A percentile compares a stretch with the other conserved stretches of the same genome.
phyloP scores from a whole-genome alignment of 1,139 yeast species.

The Debaryomyces sp. region DNA sequence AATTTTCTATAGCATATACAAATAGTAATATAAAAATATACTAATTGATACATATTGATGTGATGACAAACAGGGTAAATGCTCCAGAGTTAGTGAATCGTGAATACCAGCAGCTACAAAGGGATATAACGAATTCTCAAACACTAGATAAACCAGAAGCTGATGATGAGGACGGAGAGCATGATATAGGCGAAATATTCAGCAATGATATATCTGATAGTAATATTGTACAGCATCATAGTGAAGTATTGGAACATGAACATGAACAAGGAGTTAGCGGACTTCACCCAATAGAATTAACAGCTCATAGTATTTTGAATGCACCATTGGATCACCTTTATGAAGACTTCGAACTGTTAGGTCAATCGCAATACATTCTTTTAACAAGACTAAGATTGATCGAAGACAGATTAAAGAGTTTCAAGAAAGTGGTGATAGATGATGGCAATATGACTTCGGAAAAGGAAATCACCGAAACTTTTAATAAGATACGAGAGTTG shows the following conservation, averaged over 20 bases:
- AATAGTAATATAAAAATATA: neutral
- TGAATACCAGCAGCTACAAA: neutral
- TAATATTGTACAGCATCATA: neutral
- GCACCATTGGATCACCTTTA: slow-evolving; percentile 55
- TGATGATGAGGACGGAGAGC: neutral
- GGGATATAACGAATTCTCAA: neutral
- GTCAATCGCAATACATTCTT: slow-evolving; percentile 59
- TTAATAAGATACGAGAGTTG: slow-evolving; percentile 34
- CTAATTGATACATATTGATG: neutral
- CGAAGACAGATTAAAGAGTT: slow-evolving; percentile 36
- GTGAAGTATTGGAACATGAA: neutral
- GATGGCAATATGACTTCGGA: slow-evolving; percentile 20
- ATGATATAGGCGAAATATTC: neutral
- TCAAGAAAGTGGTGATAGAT: slow-evolving; percentile 23
- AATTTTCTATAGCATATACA: neutral
- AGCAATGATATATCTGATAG: neutral
- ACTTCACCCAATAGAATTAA: slow-evolving; percentile 56
- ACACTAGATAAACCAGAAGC: neutral
- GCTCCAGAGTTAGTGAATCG: neutral
- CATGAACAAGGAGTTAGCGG: slow-evolving; percentile 19
- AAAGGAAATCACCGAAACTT: slow-evolving; percentile 27
- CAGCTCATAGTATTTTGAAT: slow-evolving; percentile 57
- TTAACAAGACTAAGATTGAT: slow-evolving; percentile 49
- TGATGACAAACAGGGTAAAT: neutral
- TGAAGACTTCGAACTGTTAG: slow-evolving; percentile 53